Base-by-base conservation (phyloP, 2,329 filamentous ascomycete genomes). In the Calycina herbarum region DNA sequence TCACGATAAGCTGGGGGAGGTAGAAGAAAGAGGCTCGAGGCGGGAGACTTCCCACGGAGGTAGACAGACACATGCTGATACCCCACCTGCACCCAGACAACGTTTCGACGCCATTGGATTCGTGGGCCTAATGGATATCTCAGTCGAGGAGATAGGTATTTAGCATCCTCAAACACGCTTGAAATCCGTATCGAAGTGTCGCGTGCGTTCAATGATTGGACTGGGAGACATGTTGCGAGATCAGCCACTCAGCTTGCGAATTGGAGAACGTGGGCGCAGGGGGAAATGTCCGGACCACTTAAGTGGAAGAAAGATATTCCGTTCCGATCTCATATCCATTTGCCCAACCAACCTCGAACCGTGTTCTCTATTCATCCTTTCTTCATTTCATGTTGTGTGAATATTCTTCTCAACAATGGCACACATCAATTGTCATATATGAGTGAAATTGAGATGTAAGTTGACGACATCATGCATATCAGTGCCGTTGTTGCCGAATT, bases 181-280 rank as follows among this genome's bases (percentile, higher is more conserved):
- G 64, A 54, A 60, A 62, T 58, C 38, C 57, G 40, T 24, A 29
- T 57, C 57, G 61, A 60, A 63, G 33, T 67, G 65, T 65, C 65
- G 63, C 65, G 65, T 67, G 65, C 62, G 42, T 45, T 17, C 40
- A 48, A 51, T 54, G 35, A 42, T 35, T 17, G 38, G 24, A 42
- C 20, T 51, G 5, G 24, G 10, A 11, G n/a, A 51, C 8, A 11
- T 20, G 45, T 51, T 20, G 45, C 20, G 24, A 17, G 42, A 51
- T 24, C 56, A 54, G 56, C 62, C 62, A 64, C 20, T 64, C 56
- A 64, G 24, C 31, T 17, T 15, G 13, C 61, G 51, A 45, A 54
- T n/a, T 24, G 2, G 29, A 40, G n/a, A 59, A 57, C 31, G 48
- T 56, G 40, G 38, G 38, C 40, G 29, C 24, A 38, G 15, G 45